These are phyloP conservation scores for Fusarium virguliforme DNA, from an alignment of 2,329 filamentous ascomycete species.

Conservation along the genomic window DNA sequence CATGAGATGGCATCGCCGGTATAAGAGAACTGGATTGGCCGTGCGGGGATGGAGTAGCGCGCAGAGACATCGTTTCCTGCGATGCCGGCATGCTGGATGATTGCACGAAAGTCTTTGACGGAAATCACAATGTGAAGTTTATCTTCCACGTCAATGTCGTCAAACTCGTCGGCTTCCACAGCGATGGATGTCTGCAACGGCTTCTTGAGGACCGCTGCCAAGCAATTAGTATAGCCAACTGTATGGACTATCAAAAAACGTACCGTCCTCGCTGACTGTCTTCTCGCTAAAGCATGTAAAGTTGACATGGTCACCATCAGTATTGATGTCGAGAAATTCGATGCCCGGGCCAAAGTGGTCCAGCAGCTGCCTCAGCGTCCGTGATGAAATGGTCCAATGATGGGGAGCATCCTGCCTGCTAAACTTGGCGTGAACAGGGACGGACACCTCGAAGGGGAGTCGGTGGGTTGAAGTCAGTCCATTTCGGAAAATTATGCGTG, in stretches of 20 bases:
- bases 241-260: slow-evolving; percentile 21
- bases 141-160: slow-evolving; percentile 81
- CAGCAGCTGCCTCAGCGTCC: slow-evolving; percentile 80
- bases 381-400: slow-evolving; percentile 80
- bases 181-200: slow-evolving; percentile 86
- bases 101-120: slow-evolving; percentile 87
- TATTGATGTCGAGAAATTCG: slow-evolving; percentile 85
- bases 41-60: slow-evolving; percentile 79
- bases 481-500: slow-evolving; percentile 82
- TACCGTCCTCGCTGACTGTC: slow-evolving; percentile 73
- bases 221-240: slow-evolving; percentile 27
- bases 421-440: slow-evolving; percentile 85
- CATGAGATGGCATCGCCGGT: slow-evolving; percentile 77
- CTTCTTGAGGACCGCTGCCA: slow-evolving; percentile 80
- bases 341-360: slow-evolving; percentile 87
- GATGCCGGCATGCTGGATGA: slow-evolving; percentile 82
- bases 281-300: slow-evolving; percentile 90
- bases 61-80: slow-evolving; percentile 77
- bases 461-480: slow-evolving; percentile 84
- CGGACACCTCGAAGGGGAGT: slow-evolving; percentile 80
- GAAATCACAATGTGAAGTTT: slow-evolving; percentile 85
- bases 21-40: slow-evolving; percentile 82
- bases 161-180: slow-evolving; percentile 83
- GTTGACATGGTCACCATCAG: slow-evolving; percentile 80
- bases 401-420: slow-evolving; percentile 76